These are phyloP conservation scores for Rhodotorula kratochvilovae DNA, from an alignment of 768 basidiomycete genomes.

Conservation along the genomic window DNA sequence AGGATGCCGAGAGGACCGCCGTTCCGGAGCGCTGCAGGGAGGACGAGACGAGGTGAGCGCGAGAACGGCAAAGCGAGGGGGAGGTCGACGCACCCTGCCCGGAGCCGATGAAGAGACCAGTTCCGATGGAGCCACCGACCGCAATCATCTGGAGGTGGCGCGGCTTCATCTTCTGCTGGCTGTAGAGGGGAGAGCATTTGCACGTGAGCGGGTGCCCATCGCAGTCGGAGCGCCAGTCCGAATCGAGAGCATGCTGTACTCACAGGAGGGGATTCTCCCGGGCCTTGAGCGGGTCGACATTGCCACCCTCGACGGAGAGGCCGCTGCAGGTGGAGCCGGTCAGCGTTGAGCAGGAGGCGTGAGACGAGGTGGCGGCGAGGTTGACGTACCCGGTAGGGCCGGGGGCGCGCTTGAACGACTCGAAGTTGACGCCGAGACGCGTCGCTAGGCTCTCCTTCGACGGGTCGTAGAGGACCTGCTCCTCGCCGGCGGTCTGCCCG, in stretches of 20 bases:
- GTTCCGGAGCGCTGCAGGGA: conserved; percentile 9
- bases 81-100: neutral
- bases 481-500: neutral
- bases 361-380: neutral
- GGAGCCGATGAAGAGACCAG: conserved; percentile 32
- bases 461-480: conserved; percentile 45
- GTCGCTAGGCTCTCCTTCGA: conserved; percentile 45
- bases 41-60: neutral
- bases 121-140: conserved; percentile 46
- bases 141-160: conserved; percentile 38
- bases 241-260: neutral
- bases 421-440: conserved; percentile 46
- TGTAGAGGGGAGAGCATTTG: neutral
- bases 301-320: conserved; percentile 11
- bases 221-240: too few relatives aligned
- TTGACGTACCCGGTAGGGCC: conserved; percentile 43
- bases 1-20: conserved; percentile 37
- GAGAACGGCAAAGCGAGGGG: neutral
- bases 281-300: conserved; percentile 37
- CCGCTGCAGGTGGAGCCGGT: conserved; percentile 10
- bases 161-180: conserved; percentile 48
- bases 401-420: conserved; percentile 50
- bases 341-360: neutral
- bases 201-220: too few relatives aligned
- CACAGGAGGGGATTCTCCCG: conserved; percentile 42